These are phyloP conservation scores for Candida piceae DNA, from an alignment of 805 yeast genomes.

Conservation along the genomic window DNA sequence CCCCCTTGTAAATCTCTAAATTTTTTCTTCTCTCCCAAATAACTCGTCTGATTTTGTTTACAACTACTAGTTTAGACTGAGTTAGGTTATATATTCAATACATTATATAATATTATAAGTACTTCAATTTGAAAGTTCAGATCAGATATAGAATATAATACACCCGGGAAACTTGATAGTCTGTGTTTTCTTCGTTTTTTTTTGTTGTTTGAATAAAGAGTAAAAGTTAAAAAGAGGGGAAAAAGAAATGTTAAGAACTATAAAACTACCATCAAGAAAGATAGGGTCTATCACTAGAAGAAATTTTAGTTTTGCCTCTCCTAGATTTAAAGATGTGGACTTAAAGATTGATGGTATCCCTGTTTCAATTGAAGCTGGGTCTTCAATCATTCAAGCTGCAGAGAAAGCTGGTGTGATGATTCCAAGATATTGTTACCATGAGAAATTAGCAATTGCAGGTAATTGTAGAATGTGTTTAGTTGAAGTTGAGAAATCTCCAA, in stretches of 20 bases:
- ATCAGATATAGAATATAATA: no score
- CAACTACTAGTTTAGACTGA: no score
- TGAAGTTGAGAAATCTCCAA: constrained; percentile 85
- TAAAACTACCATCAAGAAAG: not conserved
- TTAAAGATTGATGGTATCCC: constrained; percentile 63
- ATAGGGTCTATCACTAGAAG: no score
- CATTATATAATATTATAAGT: no score
- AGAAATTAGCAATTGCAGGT: constrained; percentile 85
- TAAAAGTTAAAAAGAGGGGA: constrained; percentile 1
- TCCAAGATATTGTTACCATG: constrained; percentile 90
- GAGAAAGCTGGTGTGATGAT: constrained; percentile 85
- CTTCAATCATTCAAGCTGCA: constrained; percentile 86
- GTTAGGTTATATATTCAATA: no score
- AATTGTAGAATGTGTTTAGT: constrained; percentile 92
- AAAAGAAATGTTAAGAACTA: constrained; percentile 1
- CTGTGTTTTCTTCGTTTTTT: no score
- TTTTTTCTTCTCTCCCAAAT: not conserved
- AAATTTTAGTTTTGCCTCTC: constrained; percentile 8
- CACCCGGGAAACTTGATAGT: no score
- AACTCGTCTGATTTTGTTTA: not conserved
- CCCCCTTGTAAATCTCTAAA: not conserved
- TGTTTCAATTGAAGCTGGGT: constrained; percentile 78
- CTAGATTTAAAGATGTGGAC: constrained; percentile 21
- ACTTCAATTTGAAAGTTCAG: no score
- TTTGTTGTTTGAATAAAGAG: not conserved